Conservation (phyloP, 139 green algal genomes). For the Chlorella sp. region DNA sequence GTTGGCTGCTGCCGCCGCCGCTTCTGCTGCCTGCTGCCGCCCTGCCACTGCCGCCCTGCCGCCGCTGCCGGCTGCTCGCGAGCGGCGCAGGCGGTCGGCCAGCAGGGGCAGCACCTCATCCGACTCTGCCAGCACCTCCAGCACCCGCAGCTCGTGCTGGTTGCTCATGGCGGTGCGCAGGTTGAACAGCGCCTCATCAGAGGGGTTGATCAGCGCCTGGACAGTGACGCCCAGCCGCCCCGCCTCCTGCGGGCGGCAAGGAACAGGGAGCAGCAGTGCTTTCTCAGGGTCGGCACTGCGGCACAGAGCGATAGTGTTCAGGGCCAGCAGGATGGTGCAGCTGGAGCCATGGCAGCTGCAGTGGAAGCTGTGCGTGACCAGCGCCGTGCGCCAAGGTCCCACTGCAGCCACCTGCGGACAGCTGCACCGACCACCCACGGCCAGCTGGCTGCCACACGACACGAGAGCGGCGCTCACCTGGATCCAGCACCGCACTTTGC, state of each 20-base stretch:
- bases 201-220: constrained; percentile 88
- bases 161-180: constrained; percentile 78
- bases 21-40: neutral
- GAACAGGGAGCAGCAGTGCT: neutral
- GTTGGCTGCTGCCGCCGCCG: neutral
- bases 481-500: constrained; percentile 63
- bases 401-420: too few relatives aligned
- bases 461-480: neutral
- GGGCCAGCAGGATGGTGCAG: too few relatives aligned
- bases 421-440: too few relatives aligned
- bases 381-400: too few relatives aligned
- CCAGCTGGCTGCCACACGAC: too few relatives aligned
- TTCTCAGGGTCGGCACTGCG: too few relatives aligned
- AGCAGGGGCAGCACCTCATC: constrained; percentile 72
- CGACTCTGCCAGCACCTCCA: constrained; percentile 71
- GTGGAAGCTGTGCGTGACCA: too few relatives aligned
- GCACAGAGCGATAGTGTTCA: too few relatives aligned
- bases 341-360: too few relatives aligned
- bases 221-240: constrained; percentile 13
- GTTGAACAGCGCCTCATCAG: constrained; percentile 87
- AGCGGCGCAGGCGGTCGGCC: constrained; percentile 24
- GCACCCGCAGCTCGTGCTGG: constrained; percentile 57
- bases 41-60: neutral
- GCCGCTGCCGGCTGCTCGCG: neutral
- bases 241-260: constrained; percentile 44